A percentile compares a stretch with the other conserved stretches of the same genome.
phyloP scores from a whole-genome alignment of 805 yeast genomes.

The Pichia cephalocereana region DNA sequence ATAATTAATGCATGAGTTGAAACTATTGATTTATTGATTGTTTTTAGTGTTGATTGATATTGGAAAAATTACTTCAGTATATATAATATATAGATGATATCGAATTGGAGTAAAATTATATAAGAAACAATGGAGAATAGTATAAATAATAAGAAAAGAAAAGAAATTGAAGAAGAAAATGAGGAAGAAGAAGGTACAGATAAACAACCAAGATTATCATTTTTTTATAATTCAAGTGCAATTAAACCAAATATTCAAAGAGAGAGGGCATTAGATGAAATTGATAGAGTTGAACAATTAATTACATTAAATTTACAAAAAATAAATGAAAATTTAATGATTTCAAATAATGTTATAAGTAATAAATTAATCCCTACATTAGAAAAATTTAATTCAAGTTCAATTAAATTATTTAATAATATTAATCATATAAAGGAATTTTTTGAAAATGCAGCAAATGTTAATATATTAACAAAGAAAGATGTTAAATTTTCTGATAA shows the following conservation, averaged over 20 bases:
- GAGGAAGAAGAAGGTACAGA: conserved; percentile 12
- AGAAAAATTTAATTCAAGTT: conserved; percentile 46
- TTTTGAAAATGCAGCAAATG: conserved; percentile 43
- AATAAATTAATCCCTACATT: conserved; percentile 63
- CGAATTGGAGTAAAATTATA: too few species aligned
- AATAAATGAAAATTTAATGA: conserved; percentile 64
- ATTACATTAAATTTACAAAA: conserved; percentile 70
- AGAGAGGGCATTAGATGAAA: conserved; percentile 23
- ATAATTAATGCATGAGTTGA: too few species aligned
- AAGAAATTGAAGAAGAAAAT: not conserved
- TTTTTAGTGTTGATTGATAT: too few species aligned
- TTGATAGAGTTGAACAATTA: conserved; percentile 70
- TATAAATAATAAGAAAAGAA: not conserved
- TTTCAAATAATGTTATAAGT: conserved; percentile 58
- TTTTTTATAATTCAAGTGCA: conserved; percentile 21
- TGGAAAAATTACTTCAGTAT: too few species aligned
- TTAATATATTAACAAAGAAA: conserved; percentile 17
- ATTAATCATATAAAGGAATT: conserved; percentile 70
- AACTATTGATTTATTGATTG: too few species aligned
- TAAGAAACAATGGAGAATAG: too few species aligned
- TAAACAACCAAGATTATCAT: conserved; percentile 20
- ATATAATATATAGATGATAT: too few species aligned
- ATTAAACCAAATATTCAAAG: conserved; percentile 6
- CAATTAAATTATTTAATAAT: conserved; percentile 55
- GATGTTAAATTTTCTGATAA: conserved; percentile 1